Percentiles rank a stretch among this genome's conserved stretches.
Conservation (phyloP, 768 basidiomycete species). For the Suillus tomentosus region DNA sequence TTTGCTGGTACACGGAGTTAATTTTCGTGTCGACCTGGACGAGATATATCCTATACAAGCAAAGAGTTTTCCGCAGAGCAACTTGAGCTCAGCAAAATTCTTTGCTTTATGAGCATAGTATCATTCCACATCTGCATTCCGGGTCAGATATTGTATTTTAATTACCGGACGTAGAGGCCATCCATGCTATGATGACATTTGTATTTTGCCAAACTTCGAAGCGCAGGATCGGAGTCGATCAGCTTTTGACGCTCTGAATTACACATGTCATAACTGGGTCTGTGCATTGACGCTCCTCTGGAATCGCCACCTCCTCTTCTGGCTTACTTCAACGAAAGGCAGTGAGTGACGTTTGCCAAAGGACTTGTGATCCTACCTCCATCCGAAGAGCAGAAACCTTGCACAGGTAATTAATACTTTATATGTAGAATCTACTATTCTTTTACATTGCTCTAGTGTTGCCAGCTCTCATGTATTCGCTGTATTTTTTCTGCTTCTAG, state of each 20-base stretch:
- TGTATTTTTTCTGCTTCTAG: not conserved
- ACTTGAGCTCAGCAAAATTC: too few species aligned
- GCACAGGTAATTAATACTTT: not conserved
- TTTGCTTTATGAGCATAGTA: too few species aligned
- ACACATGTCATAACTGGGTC: not conserved
- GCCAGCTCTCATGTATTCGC: not conserved
- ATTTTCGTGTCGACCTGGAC: too few species aligned
- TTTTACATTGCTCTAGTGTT: not conserved
- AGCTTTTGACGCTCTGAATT: too few species aligned
- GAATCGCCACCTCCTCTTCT: not conserved
- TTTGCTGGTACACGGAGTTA: too few species aligned
- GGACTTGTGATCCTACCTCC: not conserved
- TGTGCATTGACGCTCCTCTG: not conserved
- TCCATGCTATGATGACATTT: too few species aligned
- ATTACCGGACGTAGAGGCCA: too few species aligned
- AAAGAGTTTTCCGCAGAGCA: too few species aligned
- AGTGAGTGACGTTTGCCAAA: not conserved
- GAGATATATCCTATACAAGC: too few species aligned
- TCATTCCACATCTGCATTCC: not conserved
- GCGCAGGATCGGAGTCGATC: not conserved
- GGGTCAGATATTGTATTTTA: not conserved
- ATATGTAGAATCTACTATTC: too few species aligned
- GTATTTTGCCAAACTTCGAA: not conserved
- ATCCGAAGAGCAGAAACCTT: not conserved
- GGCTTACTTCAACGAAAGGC: not conserved